These are phyloP conservation scores for Phaeoacremonium minimum DNA, from an alignment of 2,329 filamentous ascomycete species.

Conservation along the genomic window DNA sequence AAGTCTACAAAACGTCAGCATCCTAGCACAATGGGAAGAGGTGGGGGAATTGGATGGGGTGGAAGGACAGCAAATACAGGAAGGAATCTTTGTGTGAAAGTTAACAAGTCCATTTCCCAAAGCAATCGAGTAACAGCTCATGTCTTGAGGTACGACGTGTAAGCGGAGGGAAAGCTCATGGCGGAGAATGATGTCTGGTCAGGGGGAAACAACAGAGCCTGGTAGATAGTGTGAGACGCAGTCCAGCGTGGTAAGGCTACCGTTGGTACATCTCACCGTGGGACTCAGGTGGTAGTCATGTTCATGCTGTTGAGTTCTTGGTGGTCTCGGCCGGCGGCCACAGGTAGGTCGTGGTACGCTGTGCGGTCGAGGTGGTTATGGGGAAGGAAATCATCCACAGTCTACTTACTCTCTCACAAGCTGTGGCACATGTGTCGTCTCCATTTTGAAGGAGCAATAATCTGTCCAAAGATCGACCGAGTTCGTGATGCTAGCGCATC, in stretches of 20 bases:
- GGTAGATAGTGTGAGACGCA: constrained; percentile 63
- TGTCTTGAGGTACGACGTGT: constrained; percentile 39
- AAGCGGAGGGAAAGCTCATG: constrained; percentile 28
- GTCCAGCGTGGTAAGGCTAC: constrained; percentile 52
- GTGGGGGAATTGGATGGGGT: constrained; percentile 16
- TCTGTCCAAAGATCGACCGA: constrained; percentile 97
- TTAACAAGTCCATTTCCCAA: constrained; percentile 46
- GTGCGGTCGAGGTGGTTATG: constrained; percentile 44
- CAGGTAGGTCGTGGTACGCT: constrained; percentile 18
- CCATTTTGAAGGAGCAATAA: constrained; percentile 96
- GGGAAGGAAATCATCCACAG: constrained; percentile 60
- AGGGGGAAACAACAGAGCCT: constrained; percentile 49
- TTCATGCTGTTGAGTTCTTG: constrained; percentile 12
- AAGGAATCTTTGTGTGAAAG: constrained; percentile 50
- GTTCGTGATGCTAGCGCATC: constrained; percentile 85
- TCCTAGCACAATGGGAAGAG: constrained; percentile 3
- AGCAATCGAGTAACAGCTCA: constrained; percentile 33
- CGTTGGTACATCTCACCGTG: constrained; percentile 71
- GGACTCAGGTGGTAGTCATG: constrained; percentile 21
- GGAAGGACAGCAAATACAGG: constrained; percentile 59
- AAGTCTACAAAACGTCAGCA: constrained; percentile 56
- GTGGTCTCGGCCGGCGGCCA: constrained; percentile 33
- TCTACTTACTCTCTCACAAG: constrained; percentile 99
- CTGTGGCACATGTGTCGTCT: constrained; percentile 91
- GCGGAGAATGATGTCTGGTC: constrained; percentile 23